phyloP scores from a whole-genome alignment of 495 filamentous ascomycete genomes.

The Neurospora sublineolata region DNA sequence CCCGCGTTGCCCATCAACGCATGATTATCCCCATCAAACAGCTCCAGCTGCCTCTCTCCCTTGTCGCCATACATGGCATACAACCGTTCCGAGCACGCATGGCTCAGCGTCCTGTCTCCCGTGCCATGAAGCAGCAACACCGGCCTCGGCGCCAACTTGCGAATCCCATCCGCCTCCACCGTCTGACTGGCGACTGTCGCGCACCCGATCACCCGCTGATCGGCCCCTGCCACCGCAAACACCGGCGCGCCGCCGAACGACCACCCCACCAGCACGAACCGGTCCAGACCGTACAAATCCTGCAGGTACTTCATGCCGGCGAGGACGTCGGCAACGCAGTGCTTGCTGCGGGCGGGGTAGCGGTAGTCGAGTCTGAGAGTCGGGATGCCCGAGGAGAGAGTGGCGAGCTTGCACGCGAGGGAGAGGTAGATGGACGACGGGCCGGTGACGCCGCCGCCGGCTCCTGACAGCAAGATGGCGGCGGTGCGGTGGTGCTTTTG shows the following conservation, averaged over 20 bases:
- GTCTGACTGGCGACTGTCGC: slow-evolving; percentile 29
- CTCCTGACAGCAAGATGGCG: slow-evolving; percentile 32
- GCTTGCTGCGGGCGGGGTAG: slow-evolving; percentile 21
- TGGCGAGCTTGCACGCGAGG: slow-evolving; percentile 32
- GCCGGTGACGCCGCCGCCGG: slow-evolving; percentile 34
- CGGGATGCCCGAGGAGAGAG: slow-evolving; percentile 25
- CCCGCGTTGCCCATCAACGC: slow-evolving; percentile 23
- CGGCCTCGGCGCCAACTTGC: slow-evolving; percentile 19
- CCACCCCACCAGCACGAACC: slow-evolving; percentile 36
- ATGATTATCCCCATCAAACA: slow-evolving; percentile 35
- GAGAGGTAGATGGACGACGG: slow-evolving; percentile 32
- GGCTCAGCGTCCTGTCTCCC: slow-evolving; percentile 22
- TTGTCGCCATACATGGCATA: slow-evolving; percentile 24
- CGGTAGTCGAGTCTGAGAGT: slow-evolving; percentile 34
- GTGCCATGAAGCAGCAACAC: slow-evolving; percentile 31
- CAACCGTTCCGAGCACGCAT: slow-evolving; percentile 25
- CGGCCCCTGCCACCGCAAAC: slow-evolving; percentile 22
- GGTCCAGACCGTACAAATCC: slow-evolving; percentile 18
- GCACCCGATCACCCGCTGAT: slow-evolving; percentile 29
- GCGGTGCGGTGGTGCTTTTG: slow-evolving; percentile 19
- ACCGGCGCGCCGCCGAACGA: slow-evolving; percentile 34
- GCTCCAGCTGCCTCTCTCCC: slow-evolving; percentile 24
- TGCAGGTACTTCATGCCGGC: slow-evolving; percentile 30
- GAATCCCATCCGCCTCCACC: slow-evolving; percentile 17
- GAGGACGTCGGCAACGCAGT: slow-evolving; percentile 26